Evolutionary conservation across 1,284 basidiomycete genomes (phyloP), one percentile per base, ranked within the genome.

Genomic region (Cutaneotrichosporon mucoides): DNA sequence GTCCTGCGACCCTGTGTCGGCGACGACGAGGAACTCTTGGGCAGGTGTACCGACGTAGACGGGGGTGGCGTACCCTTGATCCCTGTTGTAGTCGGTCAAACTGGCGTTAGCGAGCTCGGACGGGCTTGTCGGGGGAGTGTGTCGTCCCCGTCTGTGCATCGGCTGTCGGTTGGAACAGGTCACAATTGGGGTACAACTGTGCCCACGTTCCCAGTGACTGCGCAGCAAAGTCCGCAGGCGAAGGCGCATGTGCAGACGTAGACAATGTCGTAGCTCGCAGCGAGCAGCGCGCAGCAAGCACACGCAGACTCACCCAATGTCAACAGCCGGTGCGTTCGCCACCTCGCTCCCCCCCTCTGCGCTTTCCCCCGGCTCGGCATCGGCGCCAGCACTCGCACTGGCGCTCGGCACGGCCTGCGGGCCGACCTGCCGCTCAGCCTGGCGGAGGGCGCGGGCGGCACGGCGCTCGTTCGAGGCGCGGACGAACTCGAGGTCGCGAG

Each of bases 11-110:
- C 84, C 85, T 56, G 94, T 83, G 0, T 92, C 92, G 69, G 90
- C 89, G 10, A 90, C 88, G 56, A 96, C 92, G 78, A 95, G 92
- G 12, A 88, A 85, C 49, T 90, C 86, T 16, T 90, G 91, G 35
- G 95, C 82, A 1, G 92, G 81, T n/a, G 81, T 80, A 8, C 71
- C 56, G 33, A 57, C 56, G 6, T 37, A 16, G 15, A 57, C 38
- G 36, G 34, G 13, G 2, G 24, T 24, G 35, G 55, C 55, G 10
- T 51, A 57, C 12, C 48, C 72, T 38, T 73, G 70, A 11, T 66
- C 61, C 1, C 71, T 43, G 41, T 45, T 44, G 49, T 57, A 57
- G 49, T 51, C 36, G n/a, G 35, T 33, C 6, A 57, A 49, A 6
- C 55, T 57, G 42, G 6, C 2, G 47, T 49, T 33, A 56, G 45